Conservation (phyloP, 2,329 filamentous ascomycete species). For the Penicillium sp. region DNA sequence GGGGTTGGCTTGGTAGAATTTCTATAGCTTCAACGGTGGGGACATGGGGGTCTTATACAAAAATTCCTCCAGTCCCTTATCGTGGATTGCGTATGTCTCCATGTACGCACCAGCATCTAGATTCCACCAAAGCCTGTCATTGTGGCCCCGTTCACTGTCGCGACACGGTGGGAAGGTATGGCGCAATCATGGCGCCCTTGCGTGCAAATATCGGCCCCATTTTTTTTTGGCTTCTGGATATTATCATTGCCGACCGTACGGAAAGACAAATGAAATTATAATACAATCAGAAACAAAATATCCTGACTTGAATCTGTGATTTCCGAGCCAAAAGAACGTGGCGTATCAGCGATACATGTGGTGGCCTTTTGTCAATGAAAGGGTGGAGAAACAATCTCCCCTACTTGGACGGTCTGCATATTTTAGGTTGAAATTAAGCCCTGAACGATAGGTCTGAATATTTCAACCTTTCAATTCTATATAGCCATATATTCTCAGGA, state of each 20-base stretch:
- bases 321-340: neutral
- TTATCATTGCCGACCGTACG: neutral
- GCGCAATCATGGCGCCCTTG: constrained; percentile 24
- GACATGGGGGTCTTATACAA: neutral
- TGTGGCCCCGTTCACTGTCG: constrained; percentile 6
- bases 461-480: neutral
- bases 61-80: neutral
- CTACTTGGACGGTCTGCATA: too few relatives aligned
- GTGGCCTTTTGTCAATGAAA: neutral
- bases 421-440: too few relatives aligned
- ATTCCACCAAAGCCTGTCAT: neutral
- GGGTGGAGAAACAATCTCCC: too few relatives aligned
- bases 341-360: too few relatives aligned
- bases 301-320: neutral
- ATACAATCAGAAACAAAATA: neutral
- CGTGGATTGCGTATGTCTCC: constrained; percentile 9
- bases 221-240: neutral
- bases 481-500: neutral
- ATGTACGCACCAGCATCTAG: neutral
- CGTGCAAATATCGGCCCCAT: constrained; percentile 1
- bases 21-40: neutral
- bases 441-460: neutral
- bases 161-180: constrained; percentile 23
- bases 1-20: neutral
- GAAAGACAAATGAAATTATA: too few relatives aligned